Evolutionary conservation across 2,329 filamentous ascomycete genomes (phyloP), one percentile per base, ranked within the genome.

Genomic region (Fusarium solani-melongenae): DNA sequence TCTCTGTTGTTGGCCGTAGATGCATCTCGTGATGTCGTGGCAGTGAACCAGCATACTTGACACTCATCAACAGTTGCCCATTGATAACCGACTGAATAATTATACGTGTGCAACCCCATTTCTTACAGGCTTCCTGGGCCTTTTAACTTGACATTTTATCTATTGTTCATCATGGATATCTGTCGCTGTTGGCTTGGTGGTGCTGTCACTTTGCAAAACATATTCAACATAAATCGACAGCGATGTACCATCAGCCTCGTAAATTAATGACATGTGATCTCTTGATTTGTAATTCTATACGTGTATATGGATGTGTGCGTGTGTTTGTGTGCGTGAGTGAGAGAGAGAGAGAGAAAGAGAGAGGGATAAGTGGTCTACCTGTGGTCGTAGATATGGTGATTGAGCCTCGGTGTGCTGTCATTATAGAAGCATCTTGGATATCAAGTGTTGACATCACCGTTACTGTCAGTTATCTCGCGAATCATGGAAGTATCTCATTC

Each of bases 261-360:
- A 3, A 3, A 29, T 8, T 11, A 6, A 5, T n/a, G 9, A 10
- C 2, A 1, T 31, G 11, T 14, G 9, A 29, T 17, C 10, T n/a
- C 11, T 29, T 29, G 1, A 0, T 12, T 51, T n/a, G 1, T 11
- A 11, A 4, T 12, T 7, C 1, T n/a, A 6, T n/a, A 6, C 6
- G 12, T 29, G 1, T 3, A 6, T n/a, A 14, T 41, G 8, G 6
- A 3, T 12, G 5, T 39, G n/a, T 20, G 17, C 14, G 34, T 36
- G 14, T 7, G 14, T 3, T 14, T 36, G 15, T 14, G 7, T 38
- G 8, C 6, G 17, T n/a, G 14, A 15, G 8, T 6, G 17, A 15
- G 33, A 7, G 33, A 2, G 33, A 14, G 33, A 34, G 33, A 3
- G 33, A 34, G 33, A 14, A 14, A 34, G 12, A 11, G 33, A 14